Evolutionary conservation across 768 basidiomycete species (phyloP).

Genomic region (Auricularia auricula-judae): DNA sequence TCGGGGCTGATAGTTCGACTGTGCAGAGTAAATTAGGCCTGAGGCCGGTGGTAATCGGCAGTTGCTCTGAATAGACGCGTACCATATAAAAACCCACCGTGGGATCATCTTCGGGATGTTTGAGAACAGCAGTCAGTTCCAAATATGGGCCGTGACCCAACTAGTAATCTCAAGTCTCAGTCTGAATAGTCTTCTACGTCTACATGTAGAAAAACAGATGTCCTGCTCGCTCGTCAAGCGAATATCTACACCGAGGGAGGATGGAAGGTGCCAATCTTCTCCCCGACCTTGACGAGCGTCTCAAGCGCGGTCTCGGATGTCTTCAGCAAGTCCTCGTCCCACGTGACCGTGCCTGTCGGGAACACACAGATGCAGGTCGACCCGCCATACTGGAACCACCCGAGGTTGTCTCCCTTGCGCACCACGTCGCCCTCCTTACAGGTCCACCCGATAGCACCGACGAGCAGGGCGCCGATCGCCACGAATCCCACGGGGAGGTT

Average conservation of each 20-base stretch:
- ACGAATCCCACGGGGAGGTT: slow-evolving; percentile 51
- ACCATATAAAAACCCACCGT: too few species aligned
- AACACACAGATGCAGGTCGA: slow-evolving; percentile 24
- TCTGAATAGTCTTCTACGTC: too few species aligned
- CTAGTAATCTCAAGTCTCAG: too few species aligned
- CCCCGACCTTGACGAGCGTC: slow-evolving; percentile 7
- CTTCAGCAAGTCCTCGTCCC: slow-evolving; percentile 8
- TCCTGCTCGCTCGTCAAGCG: neutral
- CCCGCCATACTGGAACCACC: slow-evolving; percentile 25
- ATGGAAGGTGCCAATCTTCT: slow-evolving; percentile 4
- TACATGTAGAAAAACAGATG: too few species aligned
- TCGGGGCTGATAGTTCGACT: too few species aligned
- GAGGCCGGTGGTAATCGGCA: too few species aligned
- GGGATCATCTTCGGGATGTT: too few species aligned
- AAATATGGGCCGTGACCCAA: too few species aligned
- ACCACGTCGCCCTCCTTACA: slow-evolving; percentile 35
- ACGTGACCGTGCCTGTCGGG: slow-evolving; percentile 12
- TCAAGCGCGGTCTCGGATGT: slow-evolving; percentile 6
- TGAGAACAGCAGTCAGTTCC: too few species aligned
- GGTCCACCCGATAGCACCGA: slow-evolving; percentile 65
- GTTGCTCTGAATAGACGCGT: too few species aligned
- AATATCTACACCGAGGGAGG: neutral
- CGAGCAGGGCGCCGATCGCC: slow-evolving; percentile 73
- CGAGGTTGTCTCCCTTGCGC: slow-evolving; percentile 40
- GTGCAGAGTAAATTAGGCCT: too few species aligned